Percentiles rank a stretch among this genome's conserved stretches.
Evolutionary conservation across 257 asterid species (phyloP).

Genomic region (Solanum tarapatanum): DNA sequence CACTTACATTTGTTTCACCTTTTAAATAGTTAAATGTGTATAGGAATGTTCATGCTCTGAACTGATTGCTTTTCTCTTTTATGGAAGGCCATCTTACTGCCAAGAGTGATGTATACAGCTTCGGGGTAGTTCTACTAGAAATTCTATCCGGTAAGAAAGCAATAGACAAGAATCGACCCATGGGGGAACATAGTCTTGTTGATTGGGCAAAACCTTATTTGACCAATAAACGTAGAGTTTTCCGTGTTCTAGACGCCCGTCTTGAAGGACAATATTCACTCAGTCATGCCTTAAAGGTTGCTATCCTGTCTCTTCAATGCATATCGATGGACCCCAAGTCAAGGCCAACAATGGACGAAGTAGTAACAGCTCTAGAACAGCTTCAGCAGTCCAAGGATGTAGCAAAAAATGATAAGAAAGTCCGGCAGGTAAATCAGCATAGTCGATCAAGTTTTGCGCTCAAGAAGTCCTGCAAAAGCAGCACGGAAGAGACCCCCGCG

Average conservation of each 20-base stretch:
- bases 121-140: slow-evolving; percentile 64
- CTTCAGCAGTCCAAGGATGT: slow-evolving; percentile 38
- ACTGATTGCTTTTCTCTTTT: neutral
- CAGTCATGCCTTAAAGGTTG: slow-evolving; percentile 35
- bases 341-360: slow-evolving; percentile 54
- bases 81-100: slow-evolving; percentile 57
- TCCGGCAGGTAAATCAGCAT: slow-evolving; percentile 10
- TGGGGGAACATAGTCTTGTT: slow-evolving; percentile 53
- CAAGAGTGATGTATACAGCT: slow-evolving; percentile 72
- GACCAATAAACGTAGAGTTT: slow-evolving; percentile 44
- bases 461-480: slow-evolving; percentile 15
- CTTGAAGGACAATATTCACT: slow-evolving; percentile 53
- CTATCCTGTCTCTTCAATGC: slow-evolving; percentile 49
- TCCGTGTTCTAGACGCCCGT: slow-evolving; percentile 40
- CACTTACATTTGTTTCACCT: neutral
- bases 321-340: slow-evolving; percentile 33
- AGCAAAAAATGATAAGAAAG: slow-evolving; percentile 18
- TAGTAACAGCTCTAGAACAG: slow-evolving; percentile 43
- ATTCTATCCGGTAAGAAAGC: slow-evolving; percentile 58
- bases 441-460: slow-evolving; percentile 4
- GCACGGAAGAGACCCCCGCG: slow-evolving; percentile 10
- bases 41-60: neutral
- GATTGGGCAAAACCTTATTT: slow-evolving; percentile 81
- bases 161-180: slow-evolving; percentile 63
- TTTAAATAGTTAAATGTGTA: neutral